Conservation (phyloP, 2,329 filamentous ascomycete genomes). For the Alternaria hordeiaustralica region DNA sequence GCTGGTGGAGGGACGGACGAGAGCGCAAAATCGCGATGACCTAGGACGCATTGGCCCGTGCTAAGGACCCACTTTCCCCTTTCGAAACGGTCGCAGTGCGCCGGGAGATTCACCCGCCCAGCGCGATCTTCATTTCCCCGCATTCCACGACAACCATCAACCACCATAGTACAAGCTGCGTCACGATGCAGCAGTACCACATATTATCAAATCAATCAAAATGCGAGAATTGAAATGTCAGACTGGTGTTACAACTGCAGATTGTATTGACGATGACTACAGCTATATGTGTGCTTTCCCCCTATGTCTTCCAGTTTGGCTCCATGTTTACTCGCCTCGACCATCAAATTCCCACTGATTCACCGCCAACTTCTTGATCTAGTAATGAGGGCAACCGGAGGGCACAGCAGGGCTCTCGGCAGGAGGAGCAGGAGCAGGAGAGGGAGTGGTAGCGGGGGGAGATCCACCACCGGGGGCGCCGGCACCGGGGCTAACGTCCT, state of each 20-base stretch:
- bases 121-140: background rate
- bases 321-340: background rate
- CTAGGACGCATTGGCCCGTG: too few species aligned
- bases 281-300: background rate
- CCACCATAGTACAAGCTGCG: background rate
- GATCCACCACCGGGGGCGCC: background rate
- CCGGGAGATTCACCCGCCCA: background rate
- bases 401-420: background rate
- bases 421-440: background rate
- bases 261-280: background rate
- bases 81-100: background rate
- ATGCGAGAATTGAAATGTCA: background rate
- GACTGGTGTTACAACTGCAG: background rate
- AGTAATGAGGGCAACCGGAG: background rate
- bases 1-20: background rate
- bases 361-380: background rate
- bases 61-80: background rate
- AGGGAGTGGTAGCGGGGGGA: background rate
- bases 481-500: conserved; percentile 9
- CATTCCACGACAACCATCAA: background rate
- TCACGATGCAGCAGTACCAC: background rate
- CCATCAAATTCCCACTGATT: background rate
- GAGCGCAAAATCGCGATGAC: background rate
- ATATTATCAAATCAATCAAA: background rate
- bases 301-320: background rate